Evolutionary conservation across 2,329 filamentous ascomycete genomes (phyloP), one percentile per base, ranked within the genome.

Genomic region (Pseudogymnoascus sp.): DNA sequence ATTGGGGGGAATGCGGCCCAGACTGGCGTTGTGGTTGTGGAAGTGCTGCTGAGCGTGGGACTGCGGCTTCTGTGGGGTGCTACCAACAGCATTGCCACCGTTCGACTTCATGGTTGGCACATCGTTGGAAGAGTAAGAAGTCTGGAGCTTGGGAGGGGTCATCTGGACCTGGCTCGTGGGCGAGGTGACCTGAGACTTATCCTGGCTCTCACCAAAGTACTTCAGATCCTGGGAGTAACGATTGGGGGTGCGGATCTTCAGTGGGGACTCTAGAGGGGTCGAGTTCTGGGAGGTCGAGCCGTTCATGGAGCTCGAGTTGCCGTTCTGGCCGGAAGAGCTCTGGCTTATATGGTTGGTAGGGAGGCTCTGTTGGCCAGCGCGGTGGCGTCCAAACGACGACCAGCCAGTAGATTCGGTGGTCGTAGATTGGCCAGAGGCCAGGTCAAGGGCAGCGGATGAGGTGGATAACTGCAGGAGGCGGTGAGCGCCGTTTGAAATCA

Each of bases 111-210:
- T 79, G 6, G 91, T 95, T 4, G 91, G 89, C 18, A 97, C 81
- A 70, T 97, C 92, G 73, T 89, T 94, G 60, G 90, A 86, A 8
- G 94, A 97, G 76, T 90, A 97, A 0, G 93, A 97, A 47, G 89
- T 87, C 74, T 92, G 89, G 62, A 96, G 75, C 77, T 90, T 91
- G 30, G 87, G 85, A 35, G 88, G 83, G 60, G 83, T 83, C 25
- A 83, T 79, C 72, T 88, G 81, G 63, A 74, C 74, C 63, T 81
- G 78, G 62, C 71, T 81, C 25, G 75, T 72, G 14, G 81, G 74
- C 2, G 82, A 70, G 32, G 68, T 66, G 32, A 72, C 65, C 60
- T 68, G 65, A 50, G 65, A 61, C 59, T 65, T 61, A 20, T 65
- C 54, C 59, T 71, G 69, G 30, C 70, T 69, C 57, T 67, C 75